Percentiles rank a stretch among this genome's conserved stretches.
Evolutionary conservation across 108 stramenopile genomes (phyloP).

Genomic region (Nitzschia sp.): DNA sequence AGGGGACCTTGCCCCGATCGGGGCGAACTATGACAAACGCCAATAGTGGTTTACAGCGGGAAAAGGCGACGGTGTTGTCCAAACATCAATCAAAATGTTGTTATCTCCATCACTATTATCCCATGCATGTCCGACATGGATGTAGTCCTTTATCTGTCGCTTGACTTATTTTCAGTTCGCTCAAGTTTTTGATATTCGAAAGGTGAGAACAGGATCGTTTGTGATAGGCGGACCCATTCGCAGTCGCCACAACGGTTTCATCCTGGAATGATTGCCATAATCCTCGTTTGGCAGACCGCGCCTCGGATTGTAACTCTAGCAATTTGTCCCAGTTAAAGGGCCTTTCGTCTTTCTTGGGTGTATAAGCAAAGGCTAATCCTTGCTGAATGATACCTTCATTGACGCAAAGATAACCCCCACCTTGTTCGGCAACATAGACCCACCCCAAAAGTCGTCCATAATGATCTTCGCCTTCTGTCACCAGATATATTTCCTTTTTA

Average conservation of each 20-base stretch:
- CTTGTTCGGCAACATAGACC: constrained; percentile 46
- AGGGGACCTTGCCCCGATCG: too few relatives aligned
- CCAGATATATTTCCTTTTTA: constrained; percentile 57
- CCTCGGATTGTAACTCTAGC: constrained; percentile 53
- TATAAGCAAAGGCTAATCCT: constrained; percentile 64
- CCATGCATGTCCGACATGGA: constrained; percentile 71
- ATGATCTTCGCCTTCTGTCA: constrained; percentile 64
- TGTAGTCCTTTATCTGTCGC: constrained; percentile 69
- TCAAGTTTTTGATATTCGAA: constrained; percentile 42
- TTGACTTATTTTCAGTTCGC: constrained; percentile 40
- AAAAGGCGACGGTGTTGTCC: too few relatives aligned
- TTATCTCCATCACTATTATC: constrained; percentile 13
- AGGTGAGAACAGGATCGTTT: constrained; percentile 63
- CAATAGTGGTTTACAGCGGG: too few relatives aligned
- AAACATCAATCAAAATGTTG: too few relatives aligned
- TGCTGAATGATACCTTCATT: constrained; percentile 77
- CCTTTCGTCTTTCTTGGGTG: constrained; percentile 44
- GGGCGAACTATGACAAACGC: too few relatives aligned
- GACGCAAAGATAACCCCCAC: constrained; percentile 57
- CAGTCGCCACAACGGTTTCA: constrained; percentile 45
- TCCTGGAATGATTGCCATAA: constrained; percentile 45
- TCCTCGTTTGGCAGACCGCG: constrained; percentile 35
- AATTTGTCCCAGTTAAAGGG: constrained; percentile 65
- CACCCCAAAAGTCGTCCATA: constrained; percentile 70
- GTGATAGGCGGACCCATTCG: constrained; percentile 74